phyloP scores from a whole-genome alignment of 768 basidiomycete species.

The Ramaria sp. region DNA sequence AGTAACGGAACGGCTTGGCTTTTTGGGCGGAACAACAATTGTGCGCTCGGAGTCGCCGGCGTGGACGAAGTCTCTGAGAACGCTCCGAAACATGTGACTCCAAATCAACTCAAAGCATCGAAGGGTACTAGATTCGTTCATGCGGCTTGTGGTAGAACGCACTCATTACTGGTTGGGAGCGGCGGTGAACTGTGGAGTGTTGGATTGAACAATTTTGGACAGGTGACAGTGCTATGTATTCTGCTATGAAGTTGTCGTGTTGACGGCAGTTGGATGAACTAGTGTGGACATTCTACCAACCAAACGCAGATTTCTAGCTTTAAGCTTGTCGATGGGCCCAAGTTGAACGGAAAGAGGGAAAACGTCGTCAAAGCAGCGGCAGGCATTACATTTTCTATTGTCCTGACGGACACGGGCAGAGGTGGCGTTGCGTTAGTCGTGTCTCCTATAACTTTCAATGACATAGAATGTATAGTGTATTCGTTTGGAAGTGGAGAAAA shows the following conservation, averaged over 20 bases:
- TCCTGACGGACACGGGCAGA: constrained; percentile 76
- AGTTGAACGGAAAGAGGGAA: constrained; percentile 49
- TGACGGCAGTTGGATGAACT: constrained; percentile 1
- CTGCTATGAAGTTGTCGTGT: not conserved
- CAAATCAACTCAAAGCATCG: constrained; percentile 51
- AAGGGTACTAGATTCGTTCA: constrained; percentile 55
- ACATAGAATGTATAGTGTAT: constrained; percentile 44
- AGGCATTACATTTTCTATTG: constrained; percentile 75
- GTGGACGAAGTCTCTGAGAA: constrained; percentile 62
- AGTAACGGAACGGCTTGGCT: constrained; percentile 75
- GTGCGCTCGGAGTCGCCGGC: constrained; percentile 51
- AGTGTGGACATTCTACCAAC: constrained; percentile 67
- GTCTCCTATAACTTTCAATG: not conserved
- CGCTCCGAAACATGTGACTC: constrained; percentile 50
- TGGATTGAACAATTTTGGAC: constrained; percentile 72
- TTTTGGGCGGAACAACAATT: constrained; percentile 74
- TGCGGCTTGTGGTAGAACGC: constrained; percentile 76
- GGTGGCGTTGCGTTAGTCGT: constrained; percentile 26
- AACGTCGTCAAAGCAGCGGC: constrained; percentile 65
- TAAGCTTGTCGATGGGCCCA: constrained; percentile 49
- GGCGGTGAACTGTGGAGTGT: constrained; percentile 77
- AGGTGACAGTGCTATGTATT: constrained; percentile 37
- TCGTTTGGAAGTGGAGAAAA: constrained; percentile 87
- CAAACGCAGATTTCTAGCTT: constrained; percentile 54
- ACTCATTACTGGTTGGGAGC: constrained; percentile 74